A percentile compares a stretch with the other conserved stretches of the same genome.
phyloP scores from a whole-genome alignment of 805 yeast genomes.

The Wickerhamiella nectarea region DNA sequence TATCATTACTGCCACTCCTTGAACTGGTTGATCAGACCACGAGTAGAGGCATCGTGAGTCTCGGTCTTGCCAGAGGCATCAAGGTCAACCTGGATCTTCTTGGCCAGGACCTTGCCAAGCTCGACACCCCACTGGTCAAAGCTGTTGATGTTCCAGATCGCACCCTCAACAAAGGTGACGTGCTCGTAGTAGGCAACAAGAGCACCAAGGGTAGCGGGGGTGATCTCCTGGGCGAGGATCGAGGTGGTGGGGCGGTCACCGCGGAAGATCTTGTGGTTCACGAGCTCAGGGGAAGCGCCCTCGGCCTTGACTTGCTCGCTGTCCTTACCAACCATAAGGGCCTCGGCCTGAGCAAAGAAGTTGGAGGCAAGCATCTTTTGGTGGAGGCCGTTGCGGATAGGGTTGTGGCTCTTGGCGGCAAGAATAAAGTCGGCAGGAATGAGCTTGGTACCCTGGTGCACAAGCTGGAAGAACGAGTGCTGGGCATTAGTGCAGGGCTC shows the following conservation, averaged over 20 bases:
- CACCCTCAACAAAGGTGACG: slow-evolving; percentile 95
- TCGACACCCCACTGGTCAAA: slow-evolving; percentile 99
- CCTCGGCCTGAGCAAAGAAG: slow-evolving; percentile 97
- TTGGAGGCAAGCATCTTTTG: slow-evolving; percentile 98
- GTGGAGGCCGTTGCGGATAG: slow-evolving; percentile 84
- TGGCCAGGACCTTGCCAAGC: slow-evolving; percentile 94
- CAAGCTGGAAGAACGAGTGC: slow-evolving; percentile 98
- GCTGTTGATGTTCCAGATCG: slow-evolving; percentile 98
- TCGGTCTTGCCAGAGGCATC: slow-evolving; percentile 42
- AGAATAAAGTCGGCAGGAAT: slow-evolving; percentile 94
- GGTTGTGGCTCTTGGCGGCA: slow-evolving; percentile 97
- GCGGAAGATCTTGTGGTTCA: slow-evolving; percentile 91
- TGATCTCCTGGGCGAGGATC: slow-evolving; percentile 85
- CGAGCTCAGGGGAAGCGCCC: slow-evolving; percentile 73
- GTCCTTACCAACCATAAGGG: slow-evolving; percentile 90
- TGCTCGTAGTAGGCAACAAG: slow-evolving; percentile 97
- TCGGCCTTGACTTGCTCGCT: slow-evolving; percentile 65
- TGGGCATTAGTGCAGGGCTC: slow-evolving; percentile 99
- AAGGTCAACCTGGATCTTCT: slow-evolving; percentile 84
- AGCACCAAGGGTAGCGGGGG: slow-evolving; percentile 93
- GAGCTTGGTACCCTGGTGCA: slow-evolving; percentile 96
- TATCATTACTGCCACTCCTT: slow-evolving; percentile 52
- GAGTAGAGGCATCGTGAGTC: slow-evolving; percentile 82
- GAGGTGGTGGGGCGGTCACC: slow-evolving; percentile 99
- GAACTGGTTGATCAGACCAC: slow-evolving; percentile 88